phyloP scores from a whole-genome alignment of 495 filamentous ascomycete species.

The Clavariopsis aquatica region DNA sequence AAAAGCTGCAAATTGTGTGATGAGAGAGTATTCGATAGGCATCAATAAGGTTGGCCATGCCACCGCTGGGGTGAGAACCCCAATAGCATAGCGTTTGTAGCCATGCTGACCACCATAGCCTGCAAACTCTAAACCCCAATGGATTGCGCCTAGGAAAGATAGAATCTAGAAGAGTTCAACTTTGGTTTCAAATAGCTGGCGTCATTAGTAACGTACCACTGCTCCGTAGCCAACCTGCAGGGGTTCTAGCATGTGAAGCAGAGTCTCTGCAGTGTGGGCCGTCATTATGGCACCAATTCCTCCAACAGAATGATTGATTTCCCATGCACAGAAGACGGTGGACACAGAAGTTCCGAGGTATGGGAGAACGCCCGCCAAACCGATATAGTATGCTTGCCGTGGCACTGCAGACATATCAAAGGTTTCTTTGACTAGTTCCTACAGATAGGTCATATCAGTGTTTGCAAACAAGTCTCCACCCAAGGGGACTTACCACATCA shows the following conservation, averaged over 20 bases:
- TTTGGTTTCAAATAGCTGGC: background rate
- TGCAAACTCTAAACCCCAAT: slow-evolving; percentile 89
- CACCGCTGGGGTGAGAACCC: slow-evolving; percentile 76
- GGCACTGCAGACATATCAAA: slow-evolving; percentile 79
- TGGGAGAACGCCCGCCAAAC: slow-evolving; percentile 84
- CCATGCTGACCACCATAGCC: slow-evolving; percentile 70
- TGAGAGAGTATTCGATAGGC: slow-evolving; percentile 84
- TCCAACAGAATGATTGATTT: slow-evolving; percentile 48
- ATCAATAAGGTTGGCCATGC: slow-evolving; percentile 94
- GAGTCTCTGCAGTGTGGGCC: slow-evolving; percentile 68
- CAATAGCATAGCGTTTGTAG: slow-evolving; percentile 78
- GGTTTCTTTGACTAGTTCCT: slow-evolving; percentile 85
- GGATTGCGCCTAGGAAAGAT: slow-evolving; percentile 93
- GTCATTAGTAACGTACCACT: slow-evolving; percentile 61
- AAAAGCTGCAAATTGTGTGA: slow-evolving; percentile 86
- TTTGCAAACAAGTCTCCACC: background rate
- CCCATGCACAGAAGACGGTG: slow-evolving; percentile 79
- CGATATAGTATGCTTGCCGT: slow-evolving; percentile 75
- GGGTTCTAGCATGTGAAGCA: slow-evolving; percentile 82
- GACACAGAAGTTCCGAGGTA: slow-evolving; percentile 85
- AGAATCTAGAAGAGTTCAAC: slow-evolving; percentile 61
- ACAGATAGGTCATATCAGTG: background rate
- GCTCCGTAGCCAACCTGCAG: slow-evolving; percentile 93
- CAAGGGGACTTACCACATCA: slow-evolving; percentile 67
- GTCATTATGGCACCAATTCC: slow-evolving; percentile 66